These are phyloP conservation scores for Didymella arachidicola DNA, from an alignment of 2,329 filamentous ascomycete species.

Conservation along the genomic window DNA sequence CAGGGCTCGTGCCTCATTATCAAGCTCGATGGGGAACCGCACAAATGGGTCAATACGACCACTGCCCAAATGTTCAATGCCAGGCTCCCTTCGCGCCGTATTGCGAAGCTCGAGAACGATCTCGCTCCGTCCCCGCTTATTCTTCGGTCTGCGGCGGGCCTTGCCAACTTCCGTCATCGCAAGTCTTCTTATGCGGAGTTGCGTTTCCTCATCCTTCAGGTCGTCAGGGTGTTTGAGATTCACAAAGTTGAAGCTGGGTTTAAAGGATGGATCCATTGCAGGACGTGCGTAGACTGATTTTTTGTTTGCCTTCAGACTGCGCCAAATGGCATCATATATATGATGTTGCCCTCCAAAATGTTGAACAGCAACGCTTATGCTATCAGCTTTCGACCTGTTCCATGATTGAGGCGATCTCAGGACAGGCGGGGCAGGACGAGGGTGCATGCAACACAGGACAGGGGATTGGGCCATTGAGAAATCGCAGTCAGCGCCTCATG, in stretches of 20 bases:
- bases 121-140: constrained; percentile 36
- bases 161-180: constrained; percentile 46
- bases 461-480: constrained; percentile 4
- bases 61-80: constrained; percentile 32
- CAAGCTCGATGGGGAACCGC: constrained; percentile 37
- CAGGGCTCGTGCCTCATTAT: constrained; percentile 32
- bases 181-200: constrained; percentile 43
- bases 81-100: constrained; percentile 15
- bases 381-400: constrained; percentile 10
- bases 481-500: background rate
- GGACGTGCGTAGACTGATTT: background rate
- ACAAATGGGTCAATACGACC: constrained; percentile 37
- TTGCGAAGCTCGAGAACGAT: constrained; percentile 39
- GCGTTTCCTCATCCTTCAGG: constrained; percentile 42
- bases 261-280: constrained; percentile 36
- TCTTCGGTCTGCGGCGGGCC: constrained; percentile 38
- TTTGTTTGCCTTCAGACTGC: background rate
- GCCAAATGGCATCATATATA: constrained; percentile 10
- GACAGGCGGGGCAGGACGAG: constrained; percentile 12
- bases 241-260: constrained; percentile 42
- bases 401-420: constrained; percentile 9
- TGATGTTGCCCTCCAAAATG: background rate
- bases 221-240: constrained; percentile 45
- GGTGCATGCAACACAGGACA: constrained; percentile 18
- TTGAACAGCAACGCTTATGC: constrained; percentile 11